Base-by-base conservation (phyloP, 1,284 basidiomycete genomes). In the Wallemia hederae region DNA sequence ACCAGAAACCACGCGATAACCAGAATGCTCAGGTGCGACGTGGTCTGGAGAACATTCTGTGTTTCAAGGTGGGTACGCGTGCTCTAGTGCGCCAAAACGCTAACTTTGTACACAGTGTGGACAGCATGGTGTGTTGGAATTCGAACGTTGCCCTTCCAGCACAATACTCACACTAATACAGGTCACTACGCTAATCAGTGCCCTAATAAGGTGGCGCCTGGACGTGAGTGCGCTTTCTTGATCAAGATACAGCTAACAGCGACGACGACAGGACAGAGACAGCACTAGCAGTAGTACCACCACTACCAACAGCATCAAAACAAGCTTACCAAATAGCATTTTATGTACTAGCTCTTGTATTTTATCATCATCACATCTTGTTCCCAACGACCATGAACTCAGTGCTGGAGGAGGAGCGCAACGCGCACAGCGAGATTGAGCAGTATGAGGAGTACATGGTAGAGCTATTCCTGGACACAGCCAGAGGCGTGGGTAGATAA, bases 341-440 rank as follows among this genome's bases (percentile, higher is more conserved):
- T 9, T 33, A 33, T 9, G 9, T 33, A 9, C 31, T 33, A 9
- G 31, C 17, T 7, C 17, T 31, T 31, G 17, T 7, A 31, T 7
- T 31, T 7, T 31, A 31, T 7, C 7, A 31, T 7, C 17, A 31
- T 31, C n/a, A 31, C 17, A 17, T 31, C 17, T 31, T 24, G 3
- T 24, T n/a, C 27, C 24, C 24, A 56, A 2, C 34, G 19, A 66
- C 2, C 26, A 91, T 94, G 85, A 84, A 91, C 76, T 91, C 87
- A 59, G 76, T 89, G 66, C 77, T 94, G 69, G 92, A 98, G 72
- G 77, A 86, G 26, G 86, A 91, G 67, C 80, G 92, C 57, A 87
- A 90, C 66, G 85, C 82, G 9, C 91, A 97, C 72, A 90, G 97
- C 74, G 91, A 96, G 71, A 78, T 88, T 27, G 92, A 98, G 73